A percentile compares a stretch with the other conserved stretches of the same genome.
Conservation (phyloP, 2,329 filamentous ascomycete genomes). For the Teratosphaeria gauchensis region DNA sequence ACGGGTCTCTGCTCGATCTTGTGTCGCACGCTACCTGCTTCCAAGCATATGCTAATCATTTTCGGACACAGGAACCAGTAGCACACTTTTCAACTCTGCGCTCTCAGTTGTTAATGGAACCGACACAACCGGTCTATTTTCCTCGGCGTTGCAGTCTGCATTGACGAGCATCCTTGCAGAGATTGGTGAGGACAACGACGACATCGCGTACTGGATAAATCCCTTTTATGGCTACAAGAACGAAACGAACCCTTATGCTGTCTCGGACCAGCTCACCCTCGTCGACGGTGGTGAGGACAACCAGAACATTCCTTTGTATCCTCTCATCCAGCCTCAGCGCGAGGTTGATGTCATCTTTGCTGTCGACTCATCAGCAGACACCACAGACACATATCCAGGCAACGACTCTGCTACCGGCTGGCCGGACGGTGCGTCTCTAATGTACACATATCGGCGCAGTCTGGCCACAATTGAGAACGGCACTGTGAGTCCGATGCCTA, state of each 20-base stretch:
- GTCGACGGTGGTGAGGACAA: conserved; percentile 71
- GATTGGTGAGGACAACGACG: conserved; percentile 52
- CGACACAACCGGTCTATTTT: conserved; percentile 30
- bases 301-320: conserved; percentile 71
- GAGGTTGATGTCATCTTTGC: conserved; percentile 73
- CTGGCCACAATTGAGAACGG: conserved; percentile 51
- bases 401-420: conserved; percentile 42
- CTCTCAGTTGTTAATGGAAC: conserved; percentile 53
- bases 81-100: conserved; percentile 73
- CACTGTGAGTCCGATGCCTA: conserved; percentile 33
- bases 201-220: conserved; percentile 71
- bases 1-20: neutral
- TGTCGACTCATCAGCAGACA: conserved; percentile 69
- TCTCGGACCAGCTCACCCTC: conserved; percentile 50
- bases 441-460: conserved; percentile 64
- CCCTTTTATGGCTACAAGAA: conserved; percentile 62
- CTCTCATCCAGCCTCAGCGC: conserved; percentile 63
- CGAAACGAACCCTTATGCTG: conserved; percentile 48
- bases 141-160: conserved; percentile 40
- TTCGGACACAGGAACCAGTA: conserved; percentile 48
- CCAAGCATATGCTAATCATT: neutral
- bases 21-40: neutral
- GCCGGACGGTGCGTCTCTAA: conserved; percentile 67
- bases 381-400: conserved; percentile 28
- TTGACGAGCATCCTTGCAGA: conserved; percentile 43